Evolutionary conservation across 306 rosid genomes (phyloP), one percentile per base, ranked within the genome.

Genomic region (Sesbania bispinosa): DNA sequence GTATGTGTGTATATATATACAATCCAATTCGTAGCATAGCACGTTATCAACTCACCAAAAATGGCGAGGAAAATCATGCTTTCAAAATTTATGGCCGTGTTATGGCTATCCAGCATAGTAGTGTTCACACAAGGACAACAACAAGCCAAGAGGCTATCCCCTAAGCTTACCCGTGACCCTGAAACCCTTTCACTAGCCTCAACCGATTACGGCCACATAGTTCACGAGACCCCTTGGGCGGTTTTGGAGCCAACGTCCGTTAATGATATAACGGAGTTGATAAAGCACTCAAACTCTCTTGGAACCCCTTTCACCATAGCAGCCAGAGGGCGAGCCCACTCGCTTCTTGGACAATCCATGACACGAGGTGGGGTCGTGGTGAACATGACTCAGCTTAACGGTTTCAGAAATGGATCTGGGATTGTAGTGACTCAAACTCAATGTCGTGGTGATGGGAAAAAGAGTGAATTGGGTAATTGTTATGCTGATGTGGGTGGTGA

Each of bases 401-500:
- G 14, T 13, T 64, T 42, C 10, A 76, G 62, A 24, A 50, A 63
- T 4, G 75, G 70, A 10, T 48, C 59, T 0, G 80, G 77, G 0
- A 59, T 81, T 7, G 91, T 90, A 16, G 81, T 94, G 20, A 1
- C n/a, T n/a, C n/a, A n/a, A n/a, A n/a, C n/a, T n/a, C 33, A 71
- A 2, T 0, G 32, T n/a, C n/a, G 38, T 2, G 48, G 75, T 60
- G 55, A 50, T 30, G 82, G 80, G n/a, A n/a, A n/a, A n/a, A 0
- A 26, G 10, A 30, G 21, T 14, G 7, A 15, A 4, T 52, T 6
- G 73, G 90, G 59, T 2, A 2, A 77, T 82, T 43, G 55, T 67
- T 94, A 87, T 19, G 97, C 80, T 1, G 98, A 94, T 62, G 98
- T 87, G 1, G 97, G 98, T 1, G 96, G 85, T 0, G 96, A 87